phyloP scores from a whole-genome alignment of 2,329 filamentous ascomycete genomes.

The Teratosphaeriaceae sp. region DNA sequence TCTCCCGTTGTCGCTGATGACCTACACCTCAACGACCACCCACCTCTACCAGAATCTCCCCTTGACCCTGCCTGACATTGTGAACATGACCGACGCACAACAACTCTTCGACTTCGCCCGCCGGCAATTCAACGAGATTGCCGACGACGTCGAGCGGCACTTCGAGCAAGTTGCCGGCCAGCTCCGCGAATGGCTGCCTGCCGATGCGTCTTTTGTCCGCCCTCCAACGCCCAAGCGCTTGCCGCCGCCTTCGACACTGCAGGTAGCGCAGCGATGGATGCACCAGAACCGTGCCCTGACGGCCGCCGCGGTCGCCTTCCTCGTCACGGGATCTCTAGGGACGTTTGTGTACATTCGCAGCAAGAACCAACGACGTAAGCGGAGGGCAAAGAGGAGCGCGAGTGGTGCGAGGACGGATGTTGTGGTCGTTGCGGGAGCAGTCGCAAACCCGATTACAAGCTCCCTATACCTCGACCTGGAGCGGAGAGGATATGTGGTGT shows the following conservation, averaged over 20 bases:
- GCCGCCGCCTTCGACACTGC: conserved; percentile 38
- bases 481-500: conserved; percentile 86
- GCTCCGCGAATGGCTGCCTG: conserved; percentile 61
- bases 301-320: conserved; percentile 62
- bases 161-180: conserved; percentile 68
- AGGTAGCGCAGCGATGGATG: conserved; percentile 65
- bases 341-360: conserved; percentile 54
- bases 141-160: conserved; percentile 72
- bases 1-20: no score
- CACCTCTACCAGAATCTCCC: no score
- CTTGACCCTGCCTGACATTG: no score
- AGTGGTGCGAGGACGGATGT: conserved; percentile 88
- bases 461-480: conserved; percentile 83
- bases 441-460: conserved; percentile 73
- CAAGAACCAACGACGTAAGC: conserved; percentile 52
- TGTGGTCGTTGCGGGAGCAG: conserved; percentile 79
- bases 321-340: conserved; percentile 52
- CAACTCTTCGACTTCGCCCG: conserved; percentile 30
- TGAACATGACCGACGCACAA: conserved; percentile 31
- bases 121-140: conserved; percentile 49
- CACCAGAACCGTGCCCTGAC: conserved; percentile 65
- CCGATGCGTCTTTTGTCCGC: conserved; percentile 64
- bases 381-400: conserved; percentile 69
- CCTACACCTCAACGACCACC: no score
- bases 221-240: conserved; percentile 40